A percentile compares a stretch with the other conserved stretches of the same genome.
phyloP scores from a whole-genome alignment of 371 early-diverging fungal species.

The Apophysomyces elegans region DNA sequence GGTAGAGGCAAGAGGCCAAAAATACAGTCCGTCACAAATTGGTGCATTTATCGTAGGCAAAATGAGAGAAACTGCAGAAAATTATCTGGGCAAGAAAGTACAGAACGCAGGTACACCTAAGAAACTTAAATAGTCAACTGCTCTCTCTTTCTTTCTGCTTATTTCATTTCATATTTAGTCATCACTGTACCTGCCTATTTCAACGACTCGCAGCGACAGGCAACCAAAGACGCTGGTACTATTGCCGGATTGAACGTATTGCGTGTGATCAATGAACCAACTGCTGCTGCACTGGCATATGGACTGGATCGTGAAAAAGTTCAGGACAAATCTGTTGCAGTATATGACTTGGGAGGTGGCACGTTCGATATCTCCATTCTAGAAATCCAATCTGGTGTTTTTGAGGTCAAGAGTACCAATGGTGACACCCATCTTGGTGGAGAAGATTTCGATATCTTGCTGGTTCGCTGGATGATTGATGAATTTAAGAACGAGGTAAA shows the following conservation, averaged over 20 bases:
- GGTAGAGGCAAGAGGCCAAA: constrained; percentile 91
- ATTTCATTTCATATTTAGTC: constrained; percentile 61
- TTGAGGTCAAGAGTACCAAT: constrained; percentile 94
- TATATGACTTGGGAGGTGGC: constrained; percentile 99
- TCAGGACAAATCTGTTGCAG: constrained; percentile 86
- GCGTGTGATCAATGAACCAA: constrained; percentile 98
- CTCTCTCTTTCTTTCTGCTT: constrained; percentile 26
- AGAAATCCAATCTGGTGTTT: constrained; percentile 93
- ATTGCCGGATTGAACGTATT: constrained; percentile 95
- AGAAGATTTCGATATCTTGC: constrained; percentile 94
- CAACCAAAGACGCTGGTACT: constrained; percentile 96
- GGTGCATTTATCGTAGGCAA: constrained; percentile 94
- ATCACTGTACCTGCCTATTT: constrained; percentile 81
- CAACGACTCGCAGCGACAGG: constrained; percentile 95
- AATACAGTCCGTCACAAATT: constrained; percentile 95
- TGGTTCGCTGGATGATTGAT: constrained; percentile 79
- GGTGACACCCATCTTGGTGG: constrained; percentile 97
- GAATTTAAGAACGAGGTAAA: constrained; percentile 80
- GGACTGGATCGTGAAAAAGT: constrained; percentile 81
- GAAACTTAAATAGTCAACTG: neutral
- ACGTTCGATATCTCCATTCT: constrained; percentile 98
- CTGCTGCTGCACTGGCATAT: constrained; percentile 98
- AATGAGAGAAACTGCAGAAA: constrained; percentile 94
- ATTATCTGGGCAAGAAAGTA: constrained; percentile 81
- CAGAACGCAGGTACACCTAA: constrained; percentile 80